Base-by-base conservation (phyloP, 2,329 filamentous ascomycete genomes). In the Xylaria sp. region DNA sequence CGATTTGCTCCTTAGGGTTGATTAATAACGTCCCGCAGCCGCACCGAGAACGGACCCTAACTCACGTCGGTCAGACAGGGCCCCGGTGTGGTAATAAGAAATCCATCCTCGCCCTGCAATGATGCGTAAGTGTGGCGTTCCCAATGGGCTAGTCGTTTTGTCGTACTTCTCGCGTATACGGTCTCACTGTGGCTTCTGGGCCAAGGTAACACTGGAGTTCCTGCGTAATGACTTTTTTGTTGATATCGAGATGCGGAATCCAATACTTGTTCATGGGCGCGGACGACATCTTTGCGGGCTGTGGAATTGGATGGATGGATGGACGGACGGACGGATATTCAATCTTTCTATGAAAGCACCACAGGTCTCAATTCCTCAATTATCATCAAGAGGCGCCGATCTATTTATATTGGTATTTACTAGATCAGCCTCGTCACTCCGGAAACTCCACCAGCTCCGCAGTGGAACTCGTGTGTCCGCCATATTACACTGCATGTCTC, bases 11-110 rank as follows among this genome's bases (percentile, higher is more conserved):
- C 87, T 89, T 73, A 63, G 64, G 48, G 32, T 64, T 57, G 56
- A 65, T 71, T 61, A 69, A 71, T 61, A 65, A 45, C 61, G 50
- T 59, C 56, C 50, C 32, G 45, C 39, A 57, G 45, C 62, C 61
- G 59, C 62, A 56, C 42, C 45, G 47, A 66, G 63, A 61, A 56
- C 19, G 50, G 53, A 47, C 36, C 58, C 60, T 62, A 64, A 65
- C 86, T 84, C 79, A 89, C 87, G 81, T 89, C 87, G 72, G 85
- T 87, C 72, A 89, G 77, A 75, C 86, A 89, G 63, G 83, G 81
- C 39, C 87, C 87, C 7, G 86, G 85, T 2, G 86, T 88, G 34
- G 83, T 85, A 73, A 89, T 88, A 67, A 89, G 81, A 72, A 85
- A 89, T 2, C 87, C 87, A 77, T 89, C 87, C 78, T 89, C 86